Base-by-base conservation (phyloP, 2,329 filamentous ascomycete species). In the Apiospora koreana region DNA sequence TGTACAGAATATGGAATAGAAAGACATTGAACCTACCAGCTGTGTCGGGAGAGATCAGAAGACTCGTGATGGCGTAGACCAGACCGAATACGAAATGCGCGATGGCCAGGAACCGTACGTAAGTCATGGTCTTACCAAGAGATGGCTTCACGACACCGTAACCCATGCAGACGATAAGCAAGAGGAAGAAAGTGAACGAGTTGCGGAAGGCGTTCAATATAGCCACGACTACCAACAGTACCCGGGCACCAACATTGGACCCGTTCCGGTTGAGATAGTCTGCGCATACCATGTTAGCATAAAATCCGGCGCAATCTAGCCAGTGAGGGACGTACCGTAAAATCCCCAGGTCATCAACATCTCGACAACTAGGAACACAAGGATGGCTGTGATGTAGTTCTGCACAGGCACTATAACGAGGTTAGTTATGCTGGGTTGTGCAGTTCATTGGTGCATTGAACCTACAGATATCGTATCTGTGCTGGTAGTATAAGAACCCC, bases 291-390 rank as follows among this genome's bases (percentile, higher is more conserved):
- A n/a, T 43, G n/a, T 43, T 14, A 45, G 38, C 23, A 69, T 21
- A 12, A 12, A 23, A 46, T 43, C 16, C 50, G 18, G 18, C 18
- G 43, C 38, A 8, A 21, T 64, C 21, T 14, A 65, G 42, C 23
- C 21, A 25, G 46, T 4, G 31, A 46, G 3, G 72, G 3, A 72
- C 86, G 71, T 84, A 93, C 91, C 91, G 81, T 98, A 99, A 84
- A 97, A 99, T 58, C 94, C 94, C 96, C 96, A 99, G 1, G 96
- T 99, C 89, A 98, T 95, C 78, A 98, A 86, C 91, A 98, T 97
- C 81, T 99, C 96, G 21, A 98, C 83, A 21, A 98, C 94, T 58
- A 99, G 85, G 83, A 99, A 99, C 68, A 96, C 90, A 67, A 99
- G 86, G 72, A 98, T 99, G 12, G 96, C 95, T 0, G 96, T 99